Conservation (phyloP, 306 rosid genomes). For the Benincasa hispida region DNA sequence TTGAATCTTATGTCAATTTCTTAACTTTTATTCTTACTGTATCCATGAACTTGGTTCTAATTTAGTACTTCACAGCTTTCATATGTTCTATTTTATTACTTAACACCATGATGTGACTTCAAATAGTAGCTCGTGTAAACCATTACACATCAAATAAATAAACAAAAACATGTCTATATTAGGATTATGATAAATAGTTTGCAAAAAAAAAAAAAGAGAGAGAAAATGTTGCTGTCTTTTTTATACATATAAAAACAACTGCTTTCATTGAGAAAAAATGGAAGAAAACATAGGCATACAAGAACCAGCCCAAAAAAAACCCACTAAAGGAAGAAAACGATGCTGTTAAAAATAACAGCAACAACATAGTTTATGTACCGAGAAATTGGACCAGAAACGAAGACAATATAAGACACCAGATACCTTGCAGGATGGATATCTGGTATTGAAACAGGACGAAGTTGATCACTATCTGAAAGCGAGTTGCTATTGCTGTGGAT, state of each 20-base stretch:
- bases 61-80: neutral
- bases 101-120: neutral
- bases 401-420: neutral
- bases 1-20: neutral
- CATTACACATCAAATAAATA: neutral
- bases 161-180: neutral
- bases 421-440: conserved; percentile 98
- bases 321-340: neutral
- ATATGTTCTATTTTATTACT: neutral
- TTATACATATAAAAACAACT: too few species aligned
- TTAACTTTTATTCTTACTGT: neutral
- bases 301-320: neutral
- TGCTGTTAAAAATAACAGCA: neutral
- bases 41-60: neutral
- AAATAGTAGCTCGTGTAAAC: neutral
- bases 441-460: conserved; percentile 76
- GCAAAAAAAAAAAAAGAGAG: too few species aligned
- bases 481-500: conserved; percentile 89
- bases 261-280: too few species aligned
- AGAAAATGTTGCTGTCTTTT: too few species aligned
- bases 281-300: too few species aligned
- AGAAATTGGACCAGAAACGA: neutral
- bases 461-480: conserved; percentile 71
- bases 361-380: neutral
- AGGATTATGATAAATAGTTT: neutral